Base-by-base conservation (phyloP, 495 filamentous ascomycete species). In the Penicillium canariense region DNA sequence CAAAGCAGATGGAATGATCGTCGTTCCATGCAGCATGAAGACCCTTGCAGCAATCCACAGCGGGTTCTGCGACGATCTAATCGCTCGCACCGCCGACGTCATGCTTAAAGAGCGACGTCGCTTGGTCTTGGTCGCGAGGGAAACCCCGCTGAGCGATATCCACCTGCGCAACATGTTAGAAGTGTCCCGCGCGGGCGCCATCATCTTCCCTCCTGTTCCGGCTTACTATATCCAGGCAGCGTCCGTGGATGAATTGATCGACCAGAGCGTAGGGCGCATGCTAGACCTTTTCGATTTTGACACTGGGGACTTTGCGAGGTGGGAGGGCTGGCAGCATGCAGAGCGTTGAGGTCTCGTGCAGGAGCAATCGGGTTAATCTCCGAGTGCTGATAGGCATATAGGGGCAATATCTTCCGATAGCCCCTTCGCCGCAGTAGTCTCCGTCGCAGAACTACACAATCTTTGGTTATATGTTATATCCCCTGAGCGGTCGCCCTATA, bases 221-320 rank as follows among this genome's bases (percentile, higher is more conserved):
- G 73, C 76, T 4, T 73, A 68, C 44, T 78, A 77, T 48, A 75
- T 70, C 25, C 52, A 53, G 52, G 60, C 74, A 5, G 50, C 53
- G 0, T 59, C 54, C 12, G 55, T 76, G 6, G 69, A 77, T 23
- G 73, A 76, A 3, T 34, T 78, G 56, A 61, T 71, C 2, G 61
- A 76, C 42, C 74, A 77, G 52, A 76, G 64, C 51, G 71, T 79
- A 0, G 72, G 69, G 5, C 56, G 73, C 9, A 76, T 79, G 66
- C 46, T 79, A 44, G 75, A 79, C 46, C 35, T 77, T n/a, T 73
- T 79, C 47, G 71, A 72, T 43, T 43, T 77, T 35, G 69, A 79
- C 34, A 74, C 73, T 14, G 69, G 48, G 2, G 69, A 71, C 32
- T 77, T 75, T 50, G 65, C 70, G 45, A 34, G 76, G 34, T 77